Evolutionary conservation across 352 stramenopile genomes (phyloP), one percentile per base, ranked within the genome.

Genomic region (Phytophthora pseudosyringae): DNA sequence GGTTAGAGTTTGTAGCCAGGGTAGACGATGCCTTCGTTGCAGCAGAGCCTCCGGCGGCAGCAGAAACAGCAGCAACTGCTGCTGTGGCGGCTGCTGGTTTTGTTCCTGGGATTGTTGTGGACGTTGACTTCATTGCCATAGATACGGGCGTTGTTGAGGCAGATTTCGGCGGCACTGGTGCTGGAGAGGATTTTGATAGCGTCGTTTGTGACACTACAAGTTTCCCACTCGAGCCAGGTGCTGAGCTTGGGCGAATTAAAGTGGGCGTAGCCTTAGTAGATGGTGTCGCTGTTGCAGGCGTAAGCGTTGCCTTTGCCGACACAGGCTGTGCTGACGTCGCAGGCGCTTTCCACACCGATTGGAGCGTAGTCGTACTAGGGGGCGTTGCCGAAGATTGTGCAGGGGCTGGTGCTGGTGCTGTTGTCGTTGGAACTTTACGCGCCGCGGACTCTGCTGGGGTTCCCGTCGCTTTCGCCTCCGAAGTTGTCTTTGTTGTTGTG

Each of bases 191-290:
- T 21, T 21, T 39, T 52, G 48, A 11, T 31, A 63, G 26, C n/a
- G 39, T 15, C 21, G 25, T 18, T 44, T 38, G 35, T 16, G 32
- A 11, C 10, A 35, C 4, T 26, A 31, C 13, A 35, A 32, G 18
- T 3, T 43, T 36, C n/a, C 45, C 13, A n/a, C 5, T 18, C 7
- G 36, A 9, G 29, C 5, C 16, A 38, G 40, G 28, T 28, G 43
- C 29, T 29, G 40, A 21, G 16, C 5, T 49, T n/a, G 18, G 3
- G 61, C 69, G 53, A 35, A 7, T 45, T 39, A 32, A 15, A 61
- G 28, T n/a, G 31, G 40, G 41, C 25, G 29, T 6, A 21, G 38
- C 25, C 39, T 64, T 32, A 6, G 25, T 26, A 35, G 44, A 18
- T 41, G 26, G 21, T 12, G 29, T 46, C 7, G 44, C 29, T 18